Percentiles rank a stretch among this genome's conserved stretches.
Evolutionary conservation across 257 asterid species (phyloP).

Genomic region (Verbascum thapsus): DNA sequence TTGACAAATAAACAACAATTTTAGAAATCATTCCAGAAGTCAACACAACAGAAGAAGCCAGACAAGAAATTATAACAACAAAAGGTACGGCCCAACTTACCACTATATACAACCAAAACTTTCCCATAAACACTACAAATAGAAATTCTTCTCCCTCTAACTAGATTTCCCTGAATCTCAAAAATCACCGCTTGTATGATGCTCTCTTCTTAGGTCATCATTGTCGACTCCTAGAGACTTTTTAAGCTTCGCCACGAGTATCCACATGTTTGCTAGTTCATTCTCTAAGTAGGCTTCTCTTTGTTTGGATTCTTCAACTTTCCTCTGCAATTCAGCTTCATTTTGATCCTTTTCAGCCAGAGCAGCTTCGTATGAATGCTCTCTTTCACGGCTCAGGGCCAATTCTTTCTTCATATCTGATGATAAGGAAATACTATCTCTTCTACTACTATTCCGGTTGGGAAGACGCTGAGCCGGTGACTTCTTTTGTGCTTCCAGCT

Average conservation of each 20-base stretch:
- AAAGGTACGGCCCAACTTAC: conserved; percentile 15
- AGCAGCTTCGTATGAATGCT: conserved; percentile 79
- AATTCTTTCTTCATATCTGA: conserved; percentile 75
- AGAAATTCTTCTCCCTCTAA: neutral
- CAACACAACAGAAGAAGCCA: conserved; percentile 19
- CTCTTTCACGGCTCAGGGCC: conserved; percentile 77
- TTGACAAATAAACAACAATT: conserved; percentile 17
- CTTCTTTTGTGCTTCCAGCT: conserved; percentile 70
- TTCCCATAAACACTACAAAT: conserved; percentile 1
- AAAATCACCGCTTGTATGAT: conserved; percentile 34
- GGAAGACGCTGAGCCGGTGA: conserved; percentile 69
- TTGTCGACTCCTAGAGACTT: conserved; percentile 62
- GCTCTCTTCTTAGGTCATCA: conserved; percentile 51
- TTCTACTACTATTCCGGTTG: conserved; percentile 63
- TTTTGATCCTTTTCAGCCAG: conserved; percentile 65
- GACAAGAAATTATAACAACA: neutral
- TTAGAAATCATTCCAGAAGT: conserved; percentile 24
- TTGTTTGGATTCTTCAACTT: conserved; percentile 91
- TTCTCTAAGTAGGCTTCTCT: conserved; percentile 94
- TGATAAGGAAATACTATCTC: conserved; percentile 48
- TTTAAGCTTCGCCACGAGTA: conserved; percentile 83
- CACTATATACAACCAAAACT: conserved; percentile 38
- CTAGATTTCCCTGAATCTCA: conserved; percentile 32
- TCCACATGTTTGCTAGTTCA: conserved; percentile 98
- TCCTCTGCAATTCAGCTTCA: conserved; percentile 78